phyloP scores from a whole-genome alignment of 306 rosid genomes.

The Fragaria vesca region DNA sequence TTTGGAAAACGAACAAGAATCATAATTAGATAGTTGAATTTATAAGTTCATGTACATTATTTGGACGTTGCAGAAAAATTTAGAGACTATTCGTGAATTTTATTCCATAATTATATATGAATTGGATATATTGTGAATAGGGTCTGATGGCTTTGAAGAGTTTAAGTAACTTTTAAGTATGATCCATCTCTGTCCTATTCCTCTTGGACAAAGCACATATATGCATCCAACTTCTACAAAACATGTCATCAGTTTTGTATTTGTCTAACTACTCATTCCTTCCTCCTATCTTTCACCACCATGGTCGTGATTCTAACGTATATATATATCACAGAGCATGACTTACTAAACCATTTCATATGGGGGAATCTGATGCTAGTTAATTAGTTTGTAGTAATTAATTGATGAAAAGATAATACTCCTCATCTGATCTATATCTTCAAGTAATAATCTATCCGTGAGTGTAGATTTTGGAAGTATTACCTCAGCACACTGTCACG shows the following conservation, averaged over 20 bases:
- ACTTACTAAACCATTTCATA: background rate
- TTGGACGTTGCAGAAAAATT: too few species aligned
- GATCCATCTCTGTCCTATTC: constrained; percentile 22
- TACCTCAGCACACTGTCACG: constrained; percentile 12
- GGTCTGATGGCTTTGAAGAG: background rate
- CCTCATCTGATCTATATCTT: background rate
- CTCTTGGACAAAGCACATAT: constrained; percentile 40
- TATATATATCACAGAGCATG: background rate
- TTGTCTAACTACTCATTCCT: constrained; percentile 23
- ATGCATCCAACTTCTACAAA: background rate
- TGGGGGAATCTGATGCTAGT: background rate
- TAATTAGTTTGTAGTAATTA: background rate
- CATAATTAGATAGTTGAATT: background rate
- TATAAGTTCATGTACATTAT: too few species aligned
- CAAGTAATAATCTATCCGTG: background rate
- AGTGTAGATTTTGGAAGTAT: background rate
- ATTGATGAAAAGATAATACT: background rate
- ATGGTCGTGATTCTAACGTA: background rate
- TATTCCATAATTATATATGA: too few species aligned
- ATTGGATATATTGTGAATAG: background rate
- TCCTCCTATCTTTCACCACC: constrained; percentile 8
- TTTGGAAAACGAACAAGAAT: background rate
- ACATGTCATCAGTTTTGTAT: constrained; percentile 6
- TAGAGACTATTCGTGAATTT: too few species aligned
- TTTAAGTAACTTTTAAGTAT: background rate